Evolutionary conservation across 306 rosid species (phyloP).

Genomic region (Ammopiptanthus mongolicus): DNA sequence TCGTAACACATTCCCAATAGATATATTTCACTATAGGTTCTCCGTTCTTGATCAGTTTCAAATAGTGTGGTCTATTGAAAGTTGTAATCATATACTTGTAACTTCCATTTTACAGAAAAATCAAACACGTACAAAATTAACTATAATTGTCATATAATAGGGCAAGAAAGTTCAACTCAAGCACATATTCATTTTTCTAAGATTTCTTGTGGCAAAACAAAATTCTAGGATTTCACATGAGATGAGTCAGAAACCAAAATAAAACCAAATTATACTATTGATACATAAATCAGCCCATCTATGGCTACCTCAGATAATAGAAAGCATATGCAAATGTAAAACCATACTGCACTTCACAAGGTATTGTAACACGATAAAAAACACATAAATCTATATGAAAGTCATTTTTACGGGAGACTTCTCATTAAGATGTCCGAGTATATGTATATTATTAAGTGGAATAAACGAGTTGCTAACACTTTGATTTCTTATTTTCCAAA

Average conservation of each 20-base stretch:
- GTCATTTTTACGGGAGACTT: neutral
- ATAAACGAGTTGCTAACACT: neutral
- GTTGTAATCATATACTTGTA: neutral
- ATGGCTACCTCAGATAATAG: neutral
- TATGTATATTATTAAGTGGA: neutral
- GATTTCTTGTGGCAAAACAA: neutral
- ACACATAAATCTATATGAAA: neutral
- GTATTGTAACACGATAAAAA: neutral
- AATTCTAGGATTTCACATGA: neutral
- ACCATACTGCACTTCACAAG: neutral
- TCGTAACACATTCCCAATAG: neutral
- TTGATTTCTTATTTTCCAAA: neutral
- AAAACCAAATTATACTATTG: neutral
- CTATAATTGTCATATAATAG: neutral
- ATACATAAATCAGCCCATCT: neutral
- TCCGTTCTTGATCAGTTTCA: neutral
- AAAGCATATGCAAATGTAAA: neutral
- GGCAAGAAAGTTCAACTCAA: neutral
- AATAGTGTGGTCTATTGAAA: neutral
- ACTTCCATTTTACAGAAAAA: neutral
- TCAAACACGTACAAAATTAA: neutral
- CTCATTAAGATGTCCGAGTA: neutral
- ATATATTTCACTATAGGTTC: neutral
- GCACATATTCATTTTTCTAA: neutral
- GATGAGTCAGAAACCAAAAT: neutral